phyloP scores from a whole-genome alignment of 2,329 filamentous ascomycete species.

The Tolypocladium endophyticum region DNA sequence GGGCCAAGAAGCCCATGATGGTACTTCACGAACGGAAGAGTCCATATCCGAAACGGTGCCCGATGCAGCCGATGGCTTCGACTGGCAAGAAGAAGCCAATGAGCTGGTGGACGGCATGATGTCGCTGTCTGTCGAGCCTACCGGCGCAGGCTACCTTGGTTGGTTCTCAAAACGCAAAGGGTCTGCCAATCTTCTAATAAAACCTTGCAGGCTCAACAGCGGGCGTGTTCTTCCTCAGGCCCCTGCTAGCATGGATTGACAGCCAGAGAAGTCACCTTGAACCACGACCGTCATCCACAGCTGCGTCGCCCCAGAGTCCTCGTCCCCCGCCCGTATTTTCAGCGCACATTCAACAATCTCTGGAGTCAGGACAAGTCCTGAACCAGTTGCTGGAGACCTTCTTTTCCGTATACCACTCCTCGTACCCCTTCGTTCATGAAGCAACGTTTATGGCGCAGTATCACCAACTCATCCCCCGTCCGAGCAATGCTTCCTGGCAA shows the following conservation, averaged over 20 bases:
- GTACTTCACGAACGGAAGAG: background rate
- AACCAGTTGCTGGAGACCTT: slow-evolving; percentile 24
- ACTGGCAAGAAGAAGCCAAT: slow-evolving; percentile 21
- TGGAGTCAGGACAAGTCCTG: slow-evolving; percentile 15
- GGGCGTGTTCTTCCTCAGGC: slow-evolving; percentile 18
- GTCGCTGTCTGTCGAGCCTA: slow-evolving; percentile 22
- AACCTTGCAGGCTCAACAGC: slow-evolving; percentile 13
- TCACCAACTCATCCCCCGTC: slow-evolving; percentile 19
- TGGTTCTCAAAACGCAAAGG: background rate
- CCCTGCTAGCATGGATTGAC: slow-evolving; percentile 14
- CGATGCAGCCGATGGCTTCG: slow-evolving; percentile 18
- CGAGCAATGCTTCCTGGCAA: slow-evolving; percentile 18
- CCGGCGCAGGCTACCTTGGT: slow-evolving; percentile 22
- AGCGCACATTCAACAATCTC: slow-evolving; percentile 7
- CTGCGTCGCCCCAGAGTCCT: background rate
- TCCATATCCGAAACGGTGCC: slow-evolving; percentile 17
- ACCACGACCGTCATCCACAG: slow-evolving; percentile 3
- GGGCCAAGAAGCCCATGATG: background rate
- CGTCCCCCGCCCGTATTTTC: background rate
- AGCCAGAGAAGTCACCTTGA: slow-evolving; percentile 1
- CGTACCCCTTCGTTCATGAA: slow-evolving; percentile 35
- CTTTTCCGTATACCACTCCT: slow-evolving; percentile 31
- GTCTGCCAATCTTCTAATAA: background rate
- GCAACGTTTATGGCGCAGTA: slow-evolving; percentile 28
- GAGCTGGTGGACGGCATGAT: slow-evolving; percentile 24